Evolutionary conservation across 768 basidiomycete species (phyloP).

Genomic region (Tricholoma bakamatsutake): DNA sequence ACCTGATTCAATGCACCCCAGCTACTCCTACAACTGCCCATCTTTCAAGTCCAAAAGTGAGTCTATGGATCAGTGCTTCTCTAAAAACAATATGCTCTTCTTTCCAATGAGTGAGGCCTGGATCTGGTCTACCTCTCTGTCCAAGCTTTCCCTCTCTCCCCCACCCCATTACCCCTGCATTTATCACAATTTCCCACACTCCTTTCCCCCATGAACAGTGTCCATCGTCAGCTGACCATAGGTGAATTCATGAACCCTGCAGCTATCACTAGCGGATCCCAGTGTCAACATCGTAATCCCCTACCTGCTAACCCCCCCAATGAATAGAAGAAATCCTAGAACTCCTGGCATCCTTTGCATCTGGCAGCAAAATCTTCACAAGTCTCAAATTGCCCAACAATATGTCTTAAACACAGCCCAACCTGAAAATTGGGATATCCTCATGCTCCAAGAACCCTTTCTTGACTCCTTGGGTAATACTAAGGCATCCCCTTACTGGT

Average conservation of each 20-base stretch:
- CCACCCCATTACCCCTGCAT: not conserved
- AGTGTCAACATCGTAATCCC: not conserved
- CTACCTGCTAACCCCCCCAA: not conserved
- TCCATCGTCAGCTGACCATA: not conserved
- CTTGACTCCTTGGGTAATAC: slow-evolving; percentile 18
- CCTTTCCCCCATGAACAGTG: not conserved
- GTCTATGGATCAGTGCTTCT: not conserved
- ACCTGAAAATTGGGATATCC: slow-evolving; percentile 18
- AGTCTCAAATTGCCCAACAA: slow-evolving; percentile 15
- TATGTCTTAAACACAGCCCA: slow-evolving; percentile 10
- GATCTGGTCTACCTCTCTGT: too few relatives aligned
- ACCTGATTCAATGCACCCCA: not conserved
- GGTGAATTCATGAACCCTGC: not conserved
- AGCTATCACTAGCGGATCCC: not conserved
- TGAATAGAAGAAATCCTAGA: not conserved
- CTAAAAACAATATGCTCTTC: too few relatives aligned
- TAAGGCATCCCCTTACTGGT: slow-evolving; percentile 2
- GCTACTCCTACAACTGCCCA: not conserved
- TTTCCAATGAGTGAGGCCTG: too few relatives aligned
- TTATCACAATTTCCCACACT: not conserved
- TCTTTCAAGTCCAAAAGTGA: not conserved
- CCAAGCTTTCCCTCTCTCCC: too few relatives aligned
- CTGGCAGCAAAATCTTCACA: slow-evolving; percentile 25
- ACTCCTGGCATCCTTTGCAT: slow-evolving; percentile 11
- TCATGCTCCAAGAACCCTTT: slow-evolving; percentile 26